These are phyloP conservation scores for Astrothelium subdiscretum DNA, from an alignment of 495 filamentous ascomycete species.

Conservation along the genomic window DNA sequence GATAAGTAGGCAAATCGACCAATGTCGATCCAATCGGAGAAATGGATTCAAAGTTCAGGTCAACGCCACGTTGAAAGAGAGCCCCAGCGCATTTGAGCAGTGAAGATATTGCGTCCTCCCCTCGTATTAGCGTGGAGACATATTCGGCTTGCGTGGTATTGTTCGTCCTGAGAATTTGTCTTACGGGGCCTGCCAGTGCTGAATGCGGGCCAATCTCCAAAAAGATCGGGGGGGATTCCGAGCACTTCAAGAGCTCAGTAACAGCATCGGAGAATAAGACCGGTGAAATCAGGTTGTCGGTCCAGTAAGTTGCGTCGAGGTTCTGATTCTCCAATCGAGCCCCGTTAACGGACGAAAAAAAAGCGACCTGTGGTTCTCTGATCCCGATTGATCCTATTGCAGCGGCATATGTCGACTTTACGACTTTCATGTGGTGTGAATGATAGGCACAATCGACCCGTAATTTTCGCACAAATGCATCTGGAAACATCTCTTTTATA, in stretches of 20 bases:
- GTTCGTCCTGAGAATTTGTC: not conserved
- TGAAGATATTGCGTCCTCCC: not conserved
- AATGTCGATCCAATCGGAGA: not conserved
- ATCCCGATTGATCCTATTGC: not conserved
- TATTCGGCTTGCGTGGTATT: not conserved
- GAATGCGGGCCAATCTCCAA: slow-evolving; percentile 10
- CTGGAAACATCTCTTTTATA: not conserved
- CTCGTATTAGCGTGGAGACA: not conserved
- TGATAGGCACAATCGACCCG: slow-evolving; percentile 27
- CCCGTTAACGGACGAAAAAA: not conserved
- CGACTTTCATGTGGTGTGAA: slow-evolving; percentile 46
- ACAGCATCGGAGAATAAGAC: not conserved
- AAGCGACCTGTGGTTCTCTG: not conserved
- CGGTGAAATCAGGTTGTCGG: slow-evolving; percentile 7
- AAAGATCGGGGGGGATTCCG: not conserved
- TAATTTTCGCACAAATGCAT: not conserved
- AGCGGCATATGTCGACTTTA: not conserved
- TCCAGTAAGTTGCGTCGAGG: slow-evolving; percentile 11
- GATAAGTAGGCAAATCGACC: not conserved
- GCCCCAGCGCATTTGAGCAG: not conserved
- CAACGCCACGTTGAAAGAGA: not conserved
- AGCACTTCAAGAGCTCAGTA: not conserved
- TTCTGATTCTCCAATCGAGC: not conserved
- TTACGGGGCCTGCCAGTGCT: slow-evolving; percentile 1
- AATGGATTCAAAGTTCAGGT: not conserved